A percentile compares a stretch with the other conserved stretches of the same genome.
Evolutionary conservation across 371 early-diverging fungal genomes (phyloP).

Genomic region (Mortierella sp.): DNA sequence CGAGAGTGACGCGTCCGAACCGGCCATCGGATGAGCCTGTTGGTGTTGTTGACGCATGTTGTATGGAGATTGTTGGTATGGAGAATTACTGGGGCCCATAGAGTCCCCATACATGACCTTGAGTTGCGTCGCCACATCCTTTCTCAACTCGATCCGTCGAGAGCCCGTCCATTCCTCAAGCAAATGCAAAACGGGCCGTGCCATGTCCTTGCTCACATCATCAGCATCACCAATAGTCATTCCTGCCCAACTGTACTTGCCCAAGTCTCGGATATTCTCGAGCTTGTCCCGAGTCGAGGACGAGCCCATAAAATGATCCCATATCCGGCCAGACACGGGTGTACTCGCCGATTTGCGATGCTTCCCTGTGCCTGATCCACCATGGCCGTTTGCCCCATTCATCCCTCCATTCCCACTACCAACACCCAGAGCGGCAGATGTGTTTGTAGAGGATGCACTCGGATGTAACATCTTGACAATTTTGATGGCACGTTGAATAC

Average conservation of each 20-base stretch:
- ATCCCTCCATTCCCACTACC: constrained; percentile 10
- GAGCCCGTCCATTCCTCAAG: constrained; percentile 40
- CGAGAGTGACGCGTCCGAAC: constrained; percentile 5
- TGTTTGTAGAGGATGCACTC: neutral
- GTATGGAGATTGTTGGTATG: neutral
- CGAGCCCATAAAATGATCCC: neutral
- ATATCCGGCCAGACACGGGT: too few species aligned
- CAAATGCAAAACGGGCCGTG: constrained; percentile 32
- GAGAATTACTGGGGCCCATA: constrained; percentile 14
- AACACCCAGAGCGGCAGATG: neutral
- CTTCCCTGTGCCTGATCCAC: too few species aligned
- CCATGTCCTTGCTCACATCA: constrained; percentile 45
- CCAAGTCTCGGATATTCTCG: constrained; percentile 40
- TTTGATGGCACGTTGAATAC: constrained; percentile 43
- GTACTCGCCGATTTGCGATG: too few species aligned
- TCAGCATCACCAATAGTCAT: constrained; percentile 47
- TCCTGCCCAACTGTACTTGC: constrained; percentile 52
- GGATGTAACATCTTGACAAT: constrained; percentile 39
- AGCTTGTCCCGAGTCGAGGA: neutral
- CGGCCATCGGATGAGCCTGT: neutral
- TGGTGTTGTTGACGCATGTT: neutral
- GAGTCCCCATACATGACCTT: constrained; percentile 46
- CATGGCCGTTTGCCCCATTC: too few species aligned
- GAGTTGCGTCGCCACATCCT: constrained; percentile 45
- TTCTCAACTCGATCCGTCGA: constrained; percentile 26